Percentiles rank a stretch among this genome's conserved stretches.
These are phyloP conservation scores for Chlorella vulgaris DNA, from an alignment of 139 green algal genomes.

Conservation along the genomic window DNA sequence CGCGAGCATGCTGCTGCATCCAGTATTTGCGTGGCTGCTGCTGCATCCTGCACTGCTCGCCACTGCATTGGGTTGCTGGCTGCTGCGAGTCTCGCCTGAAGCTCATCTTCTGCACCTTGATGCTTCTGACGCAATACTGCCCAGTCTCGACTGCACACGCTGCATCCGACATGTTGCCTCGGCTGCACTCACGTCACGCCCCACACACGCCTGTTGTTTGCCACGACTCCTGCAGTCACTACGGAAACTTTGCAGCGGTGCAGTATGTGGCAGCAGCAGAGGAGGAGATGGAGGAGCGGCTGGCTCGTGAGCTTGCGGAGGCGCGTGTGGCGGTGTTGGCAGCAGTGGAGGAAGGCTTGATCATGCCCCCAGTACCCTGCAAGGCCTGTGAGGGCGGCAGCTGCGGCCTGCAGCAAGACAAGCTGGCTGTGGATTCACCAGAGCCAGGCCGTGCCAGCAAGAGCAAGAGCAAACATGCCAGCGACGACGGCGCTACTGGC, in stretches of 20 bases:
- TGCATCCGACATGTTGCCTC: neutral
- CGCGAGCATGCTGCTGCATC: no score
- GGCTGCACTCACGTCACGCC: neutral
- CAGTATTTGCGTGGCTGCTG: no score
- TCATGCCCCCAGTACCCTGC: conserved; percentile 21
- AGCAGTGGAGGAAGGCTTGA: conserved; percentile 21
- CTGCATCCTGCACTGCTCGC: no score
- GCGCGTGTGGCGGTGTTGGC: conserved; percentile 3
- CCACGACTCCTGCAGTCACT: conserved; percentile 3
- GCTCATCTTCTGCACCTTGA: no score
- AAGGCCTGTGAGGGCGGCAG: conserved; percentile 15
- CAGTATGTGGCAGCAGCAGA: neutral
- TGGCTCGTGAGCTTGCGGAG: conserved; percentile 1
- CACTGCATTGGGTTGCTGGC: no score
- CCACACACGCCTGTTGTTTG: neutral
- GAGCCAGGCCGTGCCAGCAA: neutral
- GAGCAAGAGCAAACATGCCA: neutral
- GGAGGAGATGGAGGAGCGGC: neutral
- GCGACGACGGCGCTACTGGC: neutral
- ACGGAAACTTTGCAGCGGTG: conserved; percentile 6
- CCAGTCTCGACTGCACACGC: no score
- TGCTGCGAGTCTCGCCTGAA: no score
- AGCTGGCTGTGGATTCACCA: neutral
- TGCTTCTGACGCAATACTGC: no score
- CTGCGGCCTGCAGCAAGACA: neutral